Conservation (phyloP, 345 rosid genomes). For the Syzygium aromaticum region DNA sequence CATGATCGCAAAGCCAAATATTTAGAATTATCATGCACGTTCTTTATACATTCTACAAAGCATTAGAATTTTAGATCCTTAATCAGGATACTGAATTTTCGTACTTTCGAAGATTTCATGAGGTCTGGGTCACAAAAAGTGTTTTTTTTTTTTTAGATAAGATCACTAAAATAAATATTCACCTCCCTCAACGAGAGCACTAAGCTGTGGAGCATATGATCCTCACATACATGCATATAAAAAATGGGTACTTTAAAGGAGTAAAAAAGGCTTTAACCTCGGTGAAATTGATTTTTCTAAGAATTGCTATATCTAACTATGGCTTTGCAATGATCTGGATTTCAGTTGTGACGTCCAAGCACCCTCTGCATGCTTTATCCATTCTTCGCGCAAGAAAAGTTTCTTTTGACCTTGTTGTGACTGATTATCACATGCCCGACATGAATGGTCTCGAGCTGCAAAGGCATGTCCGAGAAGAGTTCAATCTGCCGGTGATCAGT, state of each 20-base stretch:
- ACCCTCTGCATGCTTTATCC: constrained; percentile 40
- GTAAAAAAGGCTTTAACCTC: background rate
- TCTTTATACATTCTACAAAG: background rate
- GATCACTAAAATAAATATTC: background rate
- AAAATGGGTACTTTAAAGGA: background rate
- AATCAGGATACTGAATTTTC: background rate
- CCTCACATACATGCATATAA: background rate
- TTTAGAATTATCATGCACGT: background rate
- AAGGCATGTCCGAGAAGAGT: constrained; percentile 17
- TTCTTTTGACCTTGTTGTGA: constrained; percentile 43
- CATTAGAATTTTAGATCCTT: background rate
- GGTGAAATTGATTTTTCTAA: background rate
- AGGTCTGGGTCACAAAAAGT: background rate
- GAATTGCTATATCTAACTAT: background rate
- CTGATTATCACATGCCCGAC: constrained; percentile 63
- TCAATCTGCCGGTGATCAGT: constrained; percentile 51
- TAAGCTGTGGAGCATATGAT: background rate
- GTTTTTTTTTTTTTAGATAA: background rate
- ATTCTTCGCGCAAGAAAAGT: constrained; percentile 17
- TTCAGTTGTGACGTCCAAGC: constrained; percentile 25
- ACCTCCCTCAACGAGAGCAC: background rate
- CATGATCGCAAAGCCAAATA: background rate
- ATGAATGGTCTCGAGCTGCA: constrained; percentile 54
- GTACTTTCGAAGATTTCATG: background rate
- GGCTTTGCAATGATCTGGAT: background rate